Conservation (phyloP, 2,329 filamentous ascomycete genomes). For the Exophiala aquamarina region DNA sequence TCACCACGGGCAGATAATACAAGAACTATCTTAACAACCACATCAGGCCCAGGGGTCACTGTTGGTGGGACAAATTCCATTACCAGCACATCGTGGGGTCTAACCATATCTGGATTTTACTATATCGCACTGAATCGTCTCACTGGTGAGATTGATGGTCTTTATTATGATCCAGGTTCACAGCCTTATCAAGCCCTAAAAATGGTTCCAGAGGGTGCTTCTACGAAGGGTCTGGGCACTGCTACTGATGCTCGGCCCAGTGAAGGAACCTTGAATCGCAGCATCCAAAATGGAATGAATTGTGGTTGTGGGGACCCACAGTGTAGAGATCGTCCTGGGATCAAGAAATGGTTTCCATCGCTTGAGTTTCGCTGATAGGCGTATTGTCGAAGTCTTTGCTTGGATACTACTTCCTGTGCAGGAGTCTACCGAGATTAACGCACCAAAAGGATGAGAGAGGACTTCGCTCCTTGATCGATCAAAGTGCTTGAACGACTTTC, state of each 20-base stretch:
- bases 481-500: too few species aligned
- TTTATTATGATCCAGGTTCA: conserved; percentile 52
- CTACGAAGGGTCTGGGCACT: neutral
- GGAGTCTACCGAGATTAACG: too few species aligned
- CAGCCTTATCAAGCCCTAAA: conserved; percentile 50
- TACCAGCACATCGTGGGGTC: conserved; percentile 38
- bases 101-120: conserved; percentile 53
- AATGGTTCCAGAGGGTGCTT: conserved; percentile 36
- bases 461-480: too few species aligned
- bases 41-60: conserved; percentile 1
- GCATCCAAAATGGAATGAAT: neutral
- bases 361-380: conserved; percentile 16
- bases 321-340: conserved; percentile 14
- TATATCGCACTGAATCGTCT: conserved; percentile 49
- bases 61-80: neutral
- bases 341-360: conserved; percentile 25
- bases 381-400: too few species aligned
- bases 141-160: conserved; percentile 46
- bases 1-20: conserved; percentile 8
- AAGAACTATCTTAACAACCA: conserved; percentile 14
- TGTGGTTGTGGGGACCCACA: conserved; percentile 16
- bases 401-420: too few species aligned
- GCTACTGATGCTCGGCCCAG: neutral
- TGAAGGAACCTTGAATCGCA: neutral
- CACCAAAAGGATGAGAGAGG: too few species aligned